phyloP scores from a whole-genome alignment of 1,284 basidiomycete species.

The Ceratobasidium sp. region DNA sequence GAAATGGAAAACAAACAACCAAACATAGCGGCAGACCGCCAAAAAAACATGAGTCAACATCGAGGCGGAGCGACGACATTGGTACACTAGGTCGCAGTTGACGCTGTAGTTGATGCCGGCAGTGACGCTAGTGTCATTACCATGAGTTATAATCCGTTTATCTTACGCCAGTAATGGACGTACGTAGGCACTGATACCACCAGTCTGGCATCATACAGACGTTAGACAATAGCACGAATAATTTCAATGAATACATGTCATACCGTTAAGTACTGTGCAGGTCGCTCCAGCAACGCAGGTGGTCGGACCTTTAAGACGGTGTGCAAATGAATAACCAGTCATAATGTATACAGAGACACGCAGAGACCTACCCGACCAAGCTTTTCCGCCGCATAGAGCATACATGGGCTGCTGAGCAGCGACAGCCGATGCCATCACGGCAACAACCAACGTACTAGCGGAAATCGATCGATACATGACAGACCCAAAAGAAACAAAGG shows the following conservation, averaged over 20 bases:
- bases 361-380: slow-evolving; percentile 16
- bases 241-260: neutral
- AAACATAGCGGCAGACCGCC: neutral
- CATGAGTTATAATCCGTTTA: no score
- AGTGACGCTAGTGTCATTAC: no score
- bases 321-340: no score
- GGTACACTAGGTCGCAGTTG: no score
- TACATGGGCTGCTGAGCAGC: slow-evolving; percentile 27
- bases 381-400: slow-evolving; percentile 21
- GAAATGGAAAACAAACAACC: no score
- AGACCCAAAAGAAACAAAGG: neutral
- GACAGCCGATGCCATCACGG: slow-evolving; percentile 6
- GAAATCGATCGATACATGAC: slow-evolving; percentile 10
- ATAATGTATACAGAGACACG: neutral
- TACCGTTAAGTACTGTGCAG: neutral
- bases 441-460: neutral
- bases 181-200: slow-evolving; percentile 3
- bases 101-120: no score
- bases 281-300: neutral
- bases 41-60: no score
- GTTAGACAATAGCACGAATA: neutral
- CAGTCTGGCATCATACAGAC: neutral
- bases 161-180: neutral
- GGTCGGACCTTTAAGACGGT: neutral
- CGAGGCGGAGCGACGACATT: no score